Evolutionary conservation across 106 monocot genomes (phyloP), one percentile per base, ranked within the genome.

Genomic region (Dactylorhiza incarnata): DNA sequence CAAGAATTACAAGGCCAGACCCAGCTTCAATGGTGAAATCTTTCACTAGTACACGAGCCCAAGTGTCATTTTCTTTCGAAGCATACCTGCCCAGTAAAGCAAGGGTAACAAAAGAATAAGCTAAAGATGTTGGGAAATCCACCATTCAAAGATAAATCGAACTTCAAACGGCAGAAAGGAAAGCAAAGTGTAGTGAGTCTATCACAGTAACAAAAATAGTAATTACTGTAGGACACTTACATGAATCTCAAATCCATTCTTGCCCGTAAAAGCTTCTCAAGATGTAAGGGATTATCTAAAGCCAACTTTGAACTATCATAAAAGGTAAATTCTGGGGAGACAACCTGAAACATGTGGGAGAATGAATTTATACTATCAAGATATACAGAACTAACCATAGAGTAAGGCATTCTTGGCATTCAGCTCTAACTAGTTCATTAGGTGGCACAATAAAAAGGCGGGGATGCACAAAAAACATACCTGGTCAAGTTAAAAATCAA

Each of bases 161-260:
- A 44, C 45, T 45, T 17, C 13, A 37, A 66, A 24, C 37, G 24
- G 13, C 13, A 17, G 59, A 59, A 17, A 66, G 12, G 12, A 29
- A 66, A 65, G 10, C 25, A 24, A 25, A 66, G 5, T 19, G 7
- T 49, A 20, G 22, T 59, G 22, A 19, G 58, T 59, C 22, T 19
- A 22, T 19, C 22, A 55, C 53, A 55, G 12, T 62, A 7, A 10
- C 13, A 37, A 37, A 26, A 65, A 19, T 15, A 2, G 23, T 9
- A 63, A 22, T 2, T 20, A 63, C 17, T 43, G 15, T 14, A 44
- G 43, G 5, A 69, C 45, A 69, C 69, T 45, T 81, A 97, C 97
- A 97, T 97, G 83, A 97, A 94, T 70, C 84, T 97, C 25, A 97
- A 81, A 50, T 97, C 97, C 86, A 94, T 80, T 81, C 89, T 97